Evolutionary conservation across 805 yeast species (phyloP), one percentile per base, ranked within the genome.

Genomic region (Candida silvatica): DNA sequence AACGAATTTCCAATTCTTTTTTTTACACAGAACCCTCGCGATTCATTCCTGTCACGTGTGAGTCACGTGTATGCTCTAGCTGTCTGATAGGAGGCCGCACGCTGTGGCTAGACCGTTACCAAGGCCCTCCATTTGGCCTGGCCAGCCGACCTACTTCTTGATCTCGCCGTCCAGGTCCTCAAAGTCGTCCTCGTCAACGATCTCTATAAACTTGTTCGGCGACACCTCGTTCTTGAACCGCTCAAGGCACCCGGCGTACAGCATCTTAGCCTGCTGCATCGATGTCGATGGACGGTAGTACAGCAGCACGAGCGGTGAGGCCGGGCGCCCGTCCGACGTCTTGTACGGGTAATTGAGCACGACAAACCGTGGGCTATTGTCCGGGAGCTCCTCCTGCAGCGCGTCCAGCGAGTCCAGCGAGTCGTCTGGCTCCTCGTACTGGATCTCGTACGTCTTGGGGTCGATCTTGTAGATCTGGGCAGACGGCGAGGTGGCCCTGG

Each of bases 211-310:
- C 48, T 77, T 68, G 50, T 35, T 56, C n/a, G 84, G 86, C 14
- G 86, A 85, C n/a, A 88, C 80, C 45, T 80, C 78, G 33, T 73
- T 77, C 55, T 90, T 69, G 38, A 88, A 69, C 43, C 80, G 59
- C 53, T 88, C 96, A 17, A 84, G 72, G 2, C 95, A 94, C 4
- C 92, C 94, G 1, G 96, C 97, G 48, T 86, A 87, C 32, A 84
- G 59, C 97, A 87, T 88, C 55, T 80, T 77, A 49, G 71, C 66
- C 37, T 81, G 83, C 52, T 80, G 90, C 14, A 83, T 80, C n/a
- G 85, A 68, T 0, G 94, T 85, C 18, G 79, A 80, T 3, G 97
- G 97, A 40, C 84, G 71, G 78, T 88, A 88, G 56, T 86, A 88
- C n/a, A 88, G 47, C 52, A 88, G 56, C 2, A 87, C 84, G 41